Evolutionary conservation across 306 rosid species (phyloP).

Genomic region (Trifolium repens): DNA sequence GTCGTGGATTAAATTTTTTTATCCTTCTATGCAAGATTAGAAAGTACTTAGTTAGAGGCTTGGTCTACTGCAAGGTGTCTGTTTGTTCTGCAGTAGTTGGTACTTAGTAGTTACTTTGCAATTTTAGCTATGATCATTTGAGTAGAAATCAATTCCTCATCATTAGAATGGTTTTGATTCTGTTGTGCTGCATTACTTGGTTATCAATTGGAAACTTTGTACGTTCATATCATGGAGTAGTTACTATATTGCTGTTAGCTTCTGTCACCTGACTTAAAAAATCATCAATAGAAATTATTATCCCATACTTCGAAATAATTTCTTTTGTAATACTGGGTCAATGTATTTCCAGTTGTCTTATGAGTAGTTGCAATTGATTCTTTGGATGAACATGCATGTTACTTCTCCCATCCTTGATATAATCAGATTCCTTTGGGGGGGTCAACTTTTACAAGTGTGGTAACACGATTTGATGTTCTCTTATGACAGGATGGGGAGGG

Average conservation of each 20-base stretch:
- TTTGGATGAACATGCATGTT: constrained; percentile 14
- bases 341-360: constrained; percentile 19
- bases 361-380: constrained; percentile 21
- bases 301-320: not conserved
- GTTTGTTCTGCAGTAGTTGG: not conserved
- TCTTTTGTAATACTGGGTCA: not conserved
- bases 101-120: constrained; percentile 7
- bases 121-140: constrained; percentile 2
- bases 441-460: constrained; percentile 6
- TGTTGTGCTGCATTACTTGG: constrained; percentile 4
- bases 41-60: constrained; percentile 1
- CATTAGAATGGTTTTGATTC: not conserved
- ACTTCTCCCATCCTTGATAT: constrained; percentile 1
- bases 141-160: constrained; percentile 20
- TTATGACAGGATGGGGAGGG: constrained; percentile 89
- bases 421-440: not conserved
- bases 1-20: not conserved
- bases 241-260: not conserved
- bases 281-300: not conserved
- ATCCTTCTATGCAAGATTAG: not conserved
- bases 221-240: not conserved
- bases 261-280: not conserved
- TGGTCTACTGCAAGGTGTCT: constrained; percentile 4
- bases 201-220: not conserved
- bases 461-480: constrained; percentile 33